Conservation (phyloP, 768 basidiomycete species). For the Kondoa malvinella region DNA sequence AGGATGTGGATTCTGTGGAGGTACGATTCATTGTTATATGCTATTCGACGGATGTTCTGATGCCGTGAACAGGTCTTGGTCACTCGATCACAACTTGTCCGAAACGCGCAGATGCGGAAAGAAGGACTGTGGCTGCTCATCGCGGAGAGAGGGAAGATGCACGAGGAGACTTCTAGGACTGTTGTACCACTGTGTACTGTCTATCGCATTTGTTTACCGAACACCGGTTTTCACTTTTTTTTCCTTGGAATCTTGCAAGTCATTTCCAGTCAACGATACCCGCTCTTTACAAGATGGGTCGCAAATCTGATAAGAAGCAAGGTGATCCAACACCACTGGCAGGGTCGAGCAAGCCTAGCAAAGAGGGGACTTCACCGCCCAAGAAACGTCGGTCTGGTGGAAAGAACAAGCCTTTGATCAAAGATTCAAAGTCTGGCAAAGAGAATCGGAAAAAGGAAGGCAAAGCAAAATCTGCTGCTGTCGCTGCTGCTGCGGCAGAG, state of each 20-base stretch:
- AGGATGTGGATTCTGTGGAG: slow-evolving; percentile 93
- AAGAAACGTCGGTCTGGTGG: neutral
- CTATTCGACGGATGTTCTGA: neutral
- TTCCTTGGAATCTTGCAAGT: no score
- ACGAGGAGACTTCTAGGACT: slow-evolving; percentile 14
- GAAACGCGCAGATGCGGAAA: slow-evolving; percentile 81
- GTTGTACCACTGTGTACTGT: no score
- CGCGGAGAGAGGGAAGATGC: slow-evolving; percentile 35
- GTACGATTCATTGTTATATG: neutral
- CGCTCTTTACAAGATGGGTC: no score
- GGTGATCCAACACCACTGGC: neutral
- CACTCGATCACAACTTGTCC: slow-evolving; percentile 90
- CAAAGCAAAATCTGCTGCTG: neutral
- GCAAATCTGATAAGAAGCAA: neutral
- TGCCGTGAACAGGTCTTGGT: slow-evolving; percentile 43
- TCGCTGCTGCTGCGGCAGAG: neutral
- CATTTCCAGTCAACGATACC: no score
- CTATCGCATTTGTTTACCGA: no score
- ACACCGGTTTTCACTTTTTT: no score
- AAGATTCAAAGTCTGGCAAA: neutral
- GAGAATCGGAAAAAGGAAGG: neutral
- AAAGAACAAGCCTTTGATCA: neutral
- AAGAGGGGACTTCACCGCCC: neutral
- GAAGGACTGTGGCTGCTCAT: slow-evolving; percentile 78
- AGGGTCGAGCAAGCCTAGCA: neutral